Conservation (phyloP, 2,329 filamentous ascomycete genomes). For the Epichloe uncinata region DNA sequence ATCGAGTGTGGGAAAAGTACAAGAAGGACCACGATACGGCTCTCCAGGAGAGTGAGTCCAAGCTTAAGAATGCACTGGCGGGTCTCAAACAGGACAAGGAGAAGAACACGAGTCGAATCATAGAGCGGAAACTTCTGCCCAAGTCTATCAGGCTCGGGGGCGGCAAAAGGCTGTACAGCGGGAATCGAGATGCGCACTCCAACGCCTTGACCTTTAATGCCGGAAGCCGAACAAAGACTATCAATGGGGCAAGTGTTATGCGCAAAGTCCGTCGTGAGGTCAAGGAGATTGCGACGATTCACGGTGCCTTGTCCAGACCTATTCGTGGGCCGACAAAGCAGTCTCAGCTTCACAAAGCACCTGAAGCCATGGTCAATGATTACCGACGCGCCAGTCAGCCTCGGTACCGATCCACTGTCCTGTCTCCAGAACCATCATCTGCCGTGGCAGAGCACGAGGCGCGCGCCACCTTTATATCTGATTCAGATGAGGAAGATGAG, state of each 20-base stretch:
- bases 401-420: conserved; percentile 14
- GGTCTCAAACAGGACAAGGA: conserved; percentile 45
- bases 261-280: conserved; percentile 43
- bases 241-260: conserved; percentile 39
- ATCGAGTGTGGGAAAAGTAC: conserved; percentile 62
- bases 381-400: conserved; percentile 31
- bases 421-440: conserved; percentile 9
- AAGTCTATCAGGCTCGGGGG: conserved; percentile 21
- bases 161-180: conserved; percentile 15
- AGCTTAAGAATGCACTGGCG: conserved; percentile 42
- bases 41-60: conserved; percentile 45
- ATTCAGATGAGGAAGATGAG: conserved; percentile 22
- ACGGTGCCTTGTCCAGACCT: conserved; percentile 30
- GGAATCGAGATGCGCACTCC: conserved; percentile 15
- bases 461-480: conserved; percentile 26
- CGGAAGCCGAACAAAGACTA: conserved; percentile 39
- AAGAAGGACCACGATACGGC: conserved; percentile 43
- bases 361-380: conserved; percentile 40
- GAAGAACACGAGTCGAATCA: conserved; percentile 42
- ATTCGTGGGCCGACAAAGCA: conserved; percentile 16
- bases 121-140: conserved; percentile 36
- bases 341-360: conserved; percentile 33
- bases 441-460: conserved; percentile 19
- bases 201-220: conserved; percentile 29
- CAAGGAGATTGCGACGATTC: conserved; percentile 35